Conservation (phyloP, 768 basidiomycete species). For the Xerocomus brunneocitrinus region DNA sequence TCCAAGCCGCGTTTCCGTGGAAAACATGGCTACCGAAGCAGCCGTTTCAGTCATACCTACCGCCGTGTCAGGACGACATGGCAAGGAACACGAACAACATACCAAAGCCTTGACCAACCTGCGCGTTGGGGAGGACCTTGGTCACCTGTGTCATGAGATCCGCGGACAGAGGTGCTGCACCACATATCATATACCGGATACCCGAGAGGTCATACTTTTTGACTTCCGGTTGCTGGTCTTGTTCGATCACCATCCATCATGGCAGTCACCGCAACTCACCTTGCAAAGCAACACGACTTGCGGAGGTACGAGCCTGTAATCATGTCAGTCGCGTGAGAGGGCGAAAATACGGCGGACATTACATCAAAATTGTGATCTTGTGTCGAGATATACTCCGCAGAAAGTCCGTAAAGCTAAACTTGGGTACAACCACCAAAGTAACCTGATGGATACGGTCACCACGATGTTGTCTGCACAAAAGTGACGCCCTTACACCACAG, state of each 20-base stretch:
- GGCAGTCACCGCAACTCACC: constrained; percentile 29
- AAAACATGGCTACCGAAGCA: constrained; percentile 48
- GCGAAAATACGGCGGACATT: constrained; percentile 1
- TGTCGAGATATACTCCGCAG: constrained; percentile 57
- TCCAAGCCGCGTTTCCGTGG: constrained; percentile 44
- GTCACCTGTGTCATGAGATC: constrained; percentile 45
- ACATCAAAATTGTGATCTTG: constrained; percentile 55
- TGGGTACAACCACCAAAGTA: constrained; percentile 55
- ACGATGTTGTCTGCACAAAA: background rate
- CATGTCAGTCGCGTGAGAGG: background rate
- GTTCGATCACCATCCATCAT: background rate
- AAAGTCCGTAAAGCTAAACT: constrained; percentile 59
- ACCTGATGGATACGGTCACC: constrained; percentile 34
- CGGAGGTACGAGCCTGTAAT: constrained; percentile 55
- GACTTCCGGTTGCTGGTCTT: constrained; percentile 45
- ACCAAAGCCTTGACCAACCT: constrained; percentile 67
- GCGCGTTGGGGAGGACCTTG: constrained; percentile 51
- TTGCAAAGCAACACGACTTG: constrained; percentile 66
- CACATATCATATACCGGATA: constrained; percentile 51
- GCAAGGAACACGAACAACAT: background rate
- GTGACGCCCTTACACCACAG: constrained; percentile 39
- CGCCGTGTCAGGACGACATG: background rate
- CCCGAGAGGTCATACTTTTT: constrained; percentile 47
- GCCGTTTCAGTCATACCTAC: constrained; percentile 65
- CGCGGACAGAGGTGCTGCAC: constrained; percentile 60